Percentiles rank a stretch among this genome's conserved stretches.
These are phyloP conservation scores for Papilionanthe hybrid DNA, from an alignment of 116 monocot species.

Conservation along the genomic window DNA sequence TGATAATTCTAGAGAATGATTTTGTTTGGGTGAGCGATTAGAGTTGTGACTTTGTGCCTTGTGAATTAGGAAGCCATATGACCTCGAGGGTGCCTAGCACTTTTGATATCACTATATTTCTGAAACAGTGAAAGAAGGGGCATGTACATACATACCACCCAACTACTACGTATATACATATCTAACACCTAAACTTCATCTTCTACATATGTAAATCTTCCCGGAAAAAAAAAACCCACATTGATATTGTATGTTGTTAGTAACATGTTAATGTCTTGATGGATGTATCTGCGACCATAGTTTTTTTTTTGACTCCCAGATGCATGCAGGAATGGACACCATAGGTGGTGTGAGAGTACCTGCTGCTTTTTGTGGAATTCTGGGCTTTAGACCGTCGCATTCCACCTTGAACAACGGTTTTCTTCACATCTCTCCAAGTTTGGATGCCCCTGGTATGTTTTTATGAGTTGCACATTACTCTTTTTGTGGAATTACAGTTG, in stretches of 20 bases:
- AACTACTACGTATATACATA: too few relatives aligned
- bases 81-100: background rate
- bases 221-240: background rate
- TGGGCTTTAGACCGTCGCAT: constrained; percentile 74
- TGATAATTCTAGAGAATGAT: background rate
- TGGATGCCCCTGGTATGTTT: constrained; percentile 74
- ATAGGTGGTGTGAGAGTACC: constrained; percentile 83
- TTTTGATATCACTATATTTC: background rate
- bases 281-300: background rate
- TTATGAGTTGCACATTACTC: background rate
- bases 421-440: constrained; percentile 81
- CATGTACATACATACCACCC: too few relatives aligned
- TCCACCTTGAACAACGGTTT: constrained; percentile 50
- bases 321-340: constrained; percentile 64
- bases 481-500: background rate
- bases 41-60: background rate
- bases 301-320: constrained; percentile 9
- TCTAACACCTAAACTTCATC: too few relatives aligned
- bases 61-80: background rate
- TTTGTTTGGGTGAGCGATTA: background rate
- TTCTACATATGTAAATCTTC: too few relatives aligned
- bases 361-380: constrained; percentile 66
- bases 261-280: background rate
- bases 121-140: background rate
- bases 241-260: background rate